phyloP scores from a whole-genome alignment of 2,329 filamentous ascomycete species.

The Fusarium newnesense region DNA sequence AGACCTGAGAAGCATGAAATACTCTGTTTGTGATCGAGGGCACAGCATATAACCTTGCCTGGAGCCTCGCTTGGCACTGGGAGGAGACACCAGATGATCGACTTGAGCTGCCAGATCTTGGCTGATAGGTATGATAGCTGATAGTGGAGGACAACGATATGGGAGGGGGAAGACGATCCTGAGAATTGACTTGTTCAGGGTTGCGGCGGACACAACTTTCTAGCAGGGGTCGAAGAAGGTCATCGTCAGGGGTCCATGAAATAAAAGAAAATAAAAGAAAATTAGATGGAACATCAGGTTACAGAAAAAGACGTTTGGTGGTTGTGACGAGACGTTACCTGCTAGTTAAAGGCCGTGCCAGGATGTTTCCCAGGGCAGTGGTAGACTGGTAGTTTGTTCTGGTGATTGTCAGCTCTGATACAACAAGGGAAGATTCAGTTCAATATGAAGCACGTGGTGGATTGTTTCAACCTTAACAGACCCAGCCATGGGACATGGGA shows the following conservation, averaged over 20 bases:
- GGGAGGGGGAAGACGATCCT: constrained; percentile 20
- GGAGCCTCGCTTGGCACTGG: neutral
- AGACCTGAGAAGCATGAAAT: neutral
- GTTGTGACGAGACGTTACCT: neutral
- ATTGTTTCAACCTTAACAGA: constrained; percentile 26
- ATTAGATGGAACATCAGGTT: constrained; percentile 10
- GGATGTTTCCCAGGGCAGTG: constrained; percentile 17
- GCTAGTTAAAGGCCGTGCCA: constrained; percentile 4
- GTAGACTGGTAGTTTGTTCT: constrained; percentile 4
- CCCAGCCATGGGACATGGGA: constrained; percentile 8
- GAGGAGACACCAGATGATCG: constrained; percentile 37
- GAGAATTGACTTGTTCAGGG: constrained; percentile 25
- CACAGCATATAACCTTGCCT: neutral
- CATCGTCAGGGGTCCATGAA: constrained; percentile 11
- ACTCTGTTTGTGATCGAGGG: neutral
- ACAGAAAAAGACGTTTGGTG: constrained; percentile 8
- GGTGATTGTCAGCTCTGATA: constrained; percentile 1
- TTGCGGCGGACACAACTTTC: constrained; percentile 17
- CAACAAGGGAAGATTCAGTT: constrained; percentile 11
- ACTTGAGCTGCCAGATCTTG: constrained; percentile 30
- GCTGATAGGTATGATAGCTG: constrained; percentile 13
- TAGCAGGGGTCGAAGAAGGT: constrained; percentile 13
- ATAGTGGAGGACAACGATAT: constrained; percentile 23
- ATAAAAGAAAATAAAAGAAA: constrained; percentile 1
- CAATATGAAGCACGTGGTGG: constrained; percentile 29